Percentiles rank a stretch among this genome's conserved stretches.
phyloP scores from a whole-genome alignment of 129 eudicot genomes.

The Ambrosia trifida region DNA sequence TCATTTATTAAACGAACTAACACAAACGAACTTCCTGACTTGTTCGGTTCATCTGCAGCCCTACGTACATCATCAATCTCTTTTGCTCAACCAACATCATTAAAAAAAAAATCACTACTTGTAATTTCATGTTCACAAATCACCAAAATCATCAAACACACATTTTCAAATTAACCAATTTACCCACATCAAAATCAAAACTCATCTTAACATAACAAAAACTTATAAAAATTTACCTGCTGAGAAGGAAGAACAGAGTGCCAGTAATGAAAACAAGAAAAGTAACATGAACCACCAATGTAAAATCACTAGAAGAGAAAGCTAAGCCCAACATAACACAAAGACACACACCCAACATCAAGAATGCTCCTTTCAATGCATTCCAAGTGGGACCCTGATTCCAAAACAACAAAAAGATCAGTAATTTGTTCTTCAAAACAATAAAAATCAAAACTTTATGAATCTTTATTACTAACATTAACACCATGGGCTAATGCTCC shows the following conservation, averaged over 20 bases:
- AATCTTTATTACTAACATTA: conserved; percentile 49
- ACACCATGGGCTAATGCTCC: conserved; percentile 95
- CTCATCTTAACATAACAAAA: not conserved
- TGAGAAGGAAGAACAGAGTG: conserved; percentile 78
- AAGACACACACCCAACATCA: conserved; percentile 88
- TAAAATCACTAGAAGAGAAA: conserved; percentile 71
- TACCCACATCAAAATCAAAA: not conserved
- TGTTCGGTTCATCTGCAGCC: too few relatives aligned
- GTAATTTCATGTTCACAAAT: not conserved
- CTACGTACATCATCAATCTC: too few relatives aligned
- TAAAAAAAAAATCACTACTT: too few relatives aligned
- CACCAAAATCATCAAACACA: not conserved
- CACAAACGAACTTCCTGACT: too few relatives aligned
- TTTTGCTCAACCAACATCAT: not conserved
- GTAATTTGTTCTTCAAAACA: not conserved
- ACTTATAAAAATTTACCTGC: conserved; percentile 44
- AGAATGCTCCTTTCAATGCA: conserved; percentile 64
- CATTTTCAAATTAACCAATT: conserved; percentile 8
- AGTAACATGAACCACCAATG: conserved; percentile 72
- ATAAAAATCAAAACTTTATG: not conserved
- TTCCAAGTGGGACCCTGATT: conserved; percentile 92
- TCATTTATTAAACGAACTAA: too few relatives aligned
- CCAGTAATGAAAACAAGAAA: conserved; percentile 66
- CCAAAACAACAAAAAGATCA: conserved; percentile 37
- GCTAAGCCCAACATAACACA: conserved; percentile 82